Percentiles rank a stretch among this genome's conserved stretches.
Conservation (phyloP, 2,329 filamentous ascomycete species). For the Salinomyces thailandicus region DNA sequence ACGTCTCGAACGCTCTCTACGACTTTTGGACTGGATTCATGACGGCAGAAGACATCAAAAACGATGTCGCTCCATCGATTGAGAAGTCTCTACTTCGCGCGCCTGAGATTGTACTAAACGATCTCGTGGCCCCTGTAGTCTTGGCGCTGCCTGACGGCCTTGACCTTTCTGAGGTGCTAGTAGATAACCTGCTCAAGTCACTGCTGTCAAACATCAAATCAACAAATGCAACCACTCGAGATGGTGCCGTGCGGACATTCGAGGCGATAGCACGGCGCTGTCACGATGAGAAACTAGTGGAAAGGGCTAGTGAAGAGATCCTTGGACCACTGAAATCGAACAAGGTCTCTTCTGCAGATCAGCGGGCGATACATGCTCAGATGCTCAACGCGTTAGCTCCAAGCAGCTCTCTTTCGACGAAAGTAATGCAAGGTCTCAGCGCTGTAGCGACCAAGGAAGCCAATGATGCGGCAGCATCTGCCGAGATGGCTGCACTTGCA, state of each 20-base stretch:
- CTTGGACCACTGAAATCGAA: conserved; percentile 67
- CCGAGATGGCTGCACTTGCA: conserved; percentile 63
- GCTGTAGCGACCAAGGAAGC: conserved; percentile 69
- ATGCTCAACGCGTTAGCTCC: conserved; percentile 59
- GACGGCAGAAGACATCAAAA: conserved; percentile 61
- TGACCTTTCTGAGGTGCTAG: conserved; percentile 67
- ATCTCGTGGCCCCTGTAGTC: conserved; percentile 65
- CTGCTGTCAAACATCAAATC: conserved; percentile 87
- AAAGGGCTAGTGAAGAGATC: conserved; percentile 66
- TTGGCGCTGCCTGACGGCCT: conserved; percentile 56
- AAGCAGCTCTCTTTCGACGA: conserved; percentile 52
- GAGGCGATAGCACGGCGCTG: conserved; percentile 55
- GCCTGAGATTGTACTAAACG: conserved; percentile 77
- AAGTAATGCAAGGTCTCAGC: conserved; percentile 56
- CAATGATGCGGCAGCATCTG: conserved; percentile 69
- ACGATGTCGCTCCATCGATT: conserved; percentile 65
- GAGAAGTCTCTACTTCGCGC: conserved; percentile 84
- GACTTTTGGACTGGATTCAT: conserved; percentile 78
- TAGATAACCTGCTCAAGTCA: conserved; percentile 67
- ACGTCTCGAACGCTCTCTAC: conserved; percentile 60
- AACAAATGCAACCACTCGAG: conserved; percentile 66
- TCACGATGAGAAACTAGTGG: conserved; percentile 47
- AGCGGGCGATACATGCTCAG: conserved; percentile 71
- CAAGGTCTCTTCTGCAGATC: conserved; percentile 76
- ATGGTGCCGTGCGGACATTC: conserved; percentile 66